These are phyloP conservation scores for Mycosarcoma maydis DNA, from an alignment of 1,284 basidiomycete species.

Conservation along the genomic window DNA sequence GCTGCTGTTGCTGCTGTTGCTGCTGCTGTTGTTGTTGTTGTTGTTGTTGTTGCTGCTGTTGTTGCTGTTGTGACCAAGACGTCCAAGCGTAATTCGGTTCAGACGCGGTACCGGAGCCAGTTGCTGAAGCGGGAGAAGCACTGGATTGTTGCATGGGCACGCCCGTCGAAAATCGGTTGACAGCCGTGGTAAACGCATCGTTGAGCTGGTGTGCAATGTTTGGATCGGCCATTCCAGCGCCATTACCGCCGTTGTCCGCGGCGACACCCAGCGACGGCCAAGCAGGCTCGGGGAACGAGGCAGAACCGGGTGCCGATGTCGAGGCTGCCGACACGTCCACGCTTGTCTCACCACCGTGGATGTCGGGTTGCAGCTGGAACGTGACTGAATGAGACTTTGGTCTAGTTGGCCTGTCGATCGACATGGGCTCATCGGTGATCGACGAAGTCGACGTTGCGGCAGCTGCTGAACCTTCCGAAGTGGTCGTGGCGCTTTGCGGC, in stretches of 20 bases:
- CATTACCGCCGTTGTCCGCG: not conserved
- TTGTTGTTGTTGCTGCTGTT: not conserved
- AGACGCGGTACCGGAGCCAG: not conserved
- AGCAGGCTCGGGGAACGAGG: not conserved
- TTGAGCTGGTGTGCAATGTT: slow-evolving; percentile 28
- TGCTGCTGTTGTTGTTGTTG: slow-evolving; percentile 3
- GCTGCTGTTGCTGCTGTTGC: slow-evolving; percentile 1
- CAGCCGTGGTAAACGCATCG: slow-evolving; percentile 21
- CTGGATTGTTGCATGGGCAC: slow-evolving; percentile 12
- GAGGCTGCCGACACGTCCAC: not conserved
- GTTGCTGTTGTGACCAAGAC: slow-evolving; percentile 1
- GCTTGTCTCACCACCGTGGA: not conserved
- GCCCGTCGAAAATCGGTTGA: slow-evolving; percentile 25
- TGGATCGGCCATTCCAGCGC: not conserved
- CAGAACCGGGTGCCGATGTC: slow-evolving; percentile 20
- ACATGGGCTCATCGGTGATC: slow-evolving; percentile 17
- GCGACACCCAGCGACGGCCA: slow-evolving; percentile 17
- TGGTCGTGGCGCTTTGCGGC: slow-evolving; percentile 15
- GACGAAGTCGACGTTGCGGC: too few species aligned
- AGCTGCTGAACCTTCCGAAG: not conserved
- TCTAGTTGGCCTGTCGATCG: slow-evolving; percentile 20
- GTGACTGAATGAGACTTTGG: slow-evolving; percentile 28
- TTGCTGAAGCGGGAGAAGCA: not conserved
- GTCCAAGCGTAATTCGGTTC: slow-evolving; percentile 13
- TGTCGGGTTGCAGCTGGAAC: slow-evolving; percentile 16